Evolutionary conservation across 305 asterid species (phyloP).

Genomic region (Fraxinus xanthoxyloides): DNA sequence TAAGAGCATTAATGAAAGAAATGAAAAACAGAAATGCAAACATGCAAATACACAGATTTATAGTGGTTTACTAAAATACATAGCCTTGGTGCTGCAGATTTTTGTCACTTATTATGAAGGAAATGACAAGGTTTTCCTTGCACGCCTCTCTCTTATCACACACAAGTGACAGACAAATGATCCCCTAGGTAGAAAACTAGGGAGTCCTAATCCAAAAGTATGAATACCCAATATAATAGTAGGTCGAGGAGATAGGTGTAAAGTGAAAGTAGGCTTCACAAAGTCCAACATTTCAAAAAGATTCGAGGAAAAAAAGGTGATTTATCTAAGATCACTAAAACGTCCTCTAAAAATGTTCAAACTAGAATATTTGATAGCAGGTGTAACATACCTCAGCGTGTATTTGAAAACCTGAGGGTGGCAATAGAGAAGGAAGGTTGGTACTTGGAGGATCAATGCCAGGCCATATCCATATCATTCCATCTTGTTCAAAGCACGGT

Average conservation of each 20-base stretch:
- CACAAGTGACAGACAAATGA: not conserved
- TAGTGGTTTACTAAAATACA: not conserved
- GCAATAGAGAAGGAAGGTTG: slow-evolving; percentile 61
- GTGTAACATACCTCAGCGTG: slow-evolving; percentile 70
- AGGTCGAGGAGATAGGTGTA: not conserved
- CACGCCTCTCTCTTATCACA: not conserved
- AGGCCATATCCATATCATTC: slow-evolving; percentile 92
- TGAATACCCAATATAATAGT: not conserved
- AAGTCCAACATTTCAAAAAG: not conserved
- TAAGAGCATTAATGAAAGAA: not conserved
- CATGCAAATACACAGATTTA: not conserved
- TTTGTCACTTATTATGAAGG: not conserved
- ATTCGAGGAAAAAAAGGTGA: not conserved
- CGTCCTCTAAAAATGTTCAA: not conserved
- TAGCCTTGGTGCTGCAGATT: not conserved
- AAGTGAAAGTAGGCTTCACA: not conserved
- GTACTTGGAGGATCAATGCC: slow-evolving; percentile 80
- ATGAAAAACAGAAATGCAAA: not conserved
- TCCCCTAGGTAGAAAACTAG: not conserved
- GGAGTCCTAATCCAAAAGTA: not conserved
- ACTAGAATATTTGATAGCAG: not conserved
- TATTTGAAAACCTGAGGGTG: slow-evolving; percentile 79
- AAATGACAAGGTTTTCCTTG: not conserved
- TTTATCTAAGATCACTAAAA: not conserved
- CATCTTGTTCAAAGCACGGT: slow-evolving; percentile 91